Conservation (phyloP, 1,284 basidiomycete species). For the Naganishia liquefaciens region DNA sequence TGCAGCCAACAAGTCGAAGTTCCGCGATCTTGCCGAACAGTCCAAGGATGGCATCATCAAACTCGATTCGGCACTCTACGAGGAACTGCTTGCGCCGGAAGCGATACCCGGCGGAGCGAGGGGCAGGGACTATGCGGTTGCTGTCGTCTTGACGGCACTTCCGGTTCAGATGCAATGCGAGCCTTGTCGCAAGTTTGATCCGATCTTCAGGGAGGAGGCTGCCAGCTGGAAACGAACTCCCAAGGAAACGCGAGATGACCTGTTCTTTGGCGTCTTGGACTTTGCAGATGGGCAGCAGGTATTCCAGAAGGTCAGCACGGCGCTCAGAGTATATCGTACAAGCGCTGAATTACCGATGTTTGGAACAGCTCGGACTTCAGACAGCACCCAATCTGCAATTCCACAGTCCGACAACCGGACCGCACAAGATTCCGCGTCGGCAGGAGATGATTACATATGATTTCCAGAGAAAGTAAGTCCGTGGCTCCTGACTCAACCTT, state of each 20-base stretch:
- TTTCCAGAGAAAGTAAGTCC: constrained; percentile 64
- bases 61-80: constrained; percentile 72
- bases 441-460: constrained; percentile 69
- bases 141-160: constrained; percentile 82
- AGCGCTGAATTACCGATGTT: not conserved
- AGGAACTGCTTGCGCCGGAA: constrained; percentile 60
- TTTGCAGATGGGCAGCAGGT: constrained; percentile 72
- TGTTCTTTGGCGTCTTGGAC: constrained; percentile 90
- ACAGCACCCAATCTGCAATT: constrained; percentile 80
- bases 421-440: constrained; percentile 61
- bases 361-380: constrained; percentile 62
- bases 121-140: constrained; percentile 77
- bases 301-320: constrained; percentile 69
- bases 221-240: constrained; percentile 72
- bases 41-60: constrained; percentile 72
- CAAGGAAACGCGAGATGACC: constrained; percentile 65
- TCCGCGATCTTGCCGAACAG: constrained; percentile 63
- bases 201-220: constrained; percentile 74
- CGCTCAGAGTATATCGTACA: not conserved
- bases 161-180: constrained; percentile 66
- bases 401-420: constrained; percentile 71
- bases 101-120: constrained; percentile 55
- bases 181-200: constrained; percentile 77
- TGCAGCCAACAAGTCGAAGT: constrained; percentile 42
- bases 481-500: constrained; percentile 14